A percentile compares a stretch with the other conserved stretches of the same genome.
Evolutionary conservation across 495 filamentous ascomycete species (phyloP).

Genomic region (Durotheca rogersii): DNA sequence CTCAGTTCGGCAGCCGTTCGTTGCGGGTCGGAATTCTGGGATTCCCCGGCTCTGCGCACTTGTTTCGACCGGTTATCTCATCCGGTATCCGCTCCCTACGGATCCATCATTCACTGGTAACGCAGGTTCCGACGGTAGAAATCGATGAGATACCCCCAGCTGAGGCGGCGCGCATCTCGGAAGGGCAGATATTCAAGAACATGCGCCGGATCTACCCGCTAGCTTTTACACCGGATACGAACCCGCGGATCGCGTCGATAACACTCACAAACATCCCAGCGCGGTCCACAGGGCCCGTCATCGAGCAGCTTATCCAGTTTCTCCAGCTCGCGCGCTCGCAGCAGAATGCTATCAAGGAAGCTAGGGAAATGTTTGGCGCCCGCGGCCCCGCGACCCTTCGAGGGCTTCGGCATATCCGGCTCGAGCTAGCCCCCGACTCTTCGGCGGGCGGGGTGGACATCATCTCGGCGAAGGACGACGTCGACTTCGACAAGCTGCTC

Average conservation of each 20-base stretch:
- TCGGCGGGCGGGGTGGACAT: slow-evolving; percentile 27
- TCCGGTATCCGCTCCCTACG: slow-evolving; percentile 46
- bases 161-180: slow-evolving; percentile 38
- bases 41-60: slow-evolving; percentile 38
- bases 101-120: slow-evolving; percentile 52
- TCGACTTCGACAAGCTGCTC: slow-evolving; percentile 35
- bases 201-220: slow-evolving; percentile 44
- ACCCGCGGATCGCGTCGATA: slow-evolving; percentile 45
- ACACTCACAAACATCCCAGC: slow-evolving; percentile 45
- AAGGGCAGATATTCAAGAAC: slow-evolving; percentile 38
- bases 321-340: slow-evolving; percentile 43
- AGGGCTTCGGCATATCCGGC: slow-evolving; percentile 44
- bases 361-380: not conserved
- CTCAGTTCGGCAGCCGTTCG: not conserved
- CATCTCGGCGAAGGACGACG: slow-evolving; percentile 20
- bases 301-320: slow-evolving; percentile 38
- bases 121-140: slow-evolving; percentile 40
- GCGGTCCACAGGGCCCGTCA: slow-evolving; percentile 42
- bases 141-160: slow-evolving; percentile 23
- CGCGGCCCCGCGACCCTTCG: slow-evolving; percentile 33
- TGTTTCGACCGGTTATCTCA: slow-evolving; percentile 48
- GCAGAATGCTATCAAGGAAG: slow-evolving; percentile 37
- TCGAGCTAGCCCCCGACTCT: slow-evolving; percentile 44
- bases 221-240: slow-evolving; percentile 46
- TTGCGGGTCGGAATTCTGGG: slow-evolving; percentile 34